Evolutionary conservation across 192 early-diverging fungal species (phyloP).

Genomic region (Chytriomyces hyalinus): DNA sequence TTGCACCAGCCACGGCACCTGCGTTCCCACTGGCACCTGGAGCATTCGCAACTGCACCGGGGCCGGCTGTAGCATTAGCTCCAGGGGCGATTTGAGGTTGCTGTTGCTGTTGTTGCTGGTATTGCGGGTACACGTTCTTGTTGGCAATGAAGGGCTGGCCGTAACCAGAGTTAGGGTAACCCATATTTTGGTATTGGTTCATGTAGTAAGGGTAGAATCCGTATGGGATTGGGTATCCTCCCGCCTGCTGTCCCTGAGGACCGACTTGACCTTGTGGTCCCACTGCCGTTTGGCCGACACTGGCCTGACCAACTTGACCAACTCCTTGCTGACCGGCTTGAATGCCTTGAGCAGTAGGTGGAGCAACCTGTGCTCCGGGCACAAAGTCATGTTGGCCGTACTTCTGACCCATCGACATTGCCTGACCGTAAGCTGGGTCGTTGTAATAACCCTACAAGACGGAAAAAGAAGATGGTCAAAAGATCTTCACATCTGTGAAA

Average conservation of each 20-base stretch:
- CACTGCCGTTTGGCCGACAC: constrained; percentile 40
- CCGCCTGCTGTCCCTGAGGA: constrained; percentile 59
- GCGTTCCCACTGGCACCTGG: not conserved
- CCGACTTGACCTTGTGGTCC: constrained; percentile 55
- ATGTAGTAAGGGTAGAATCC: constrained; percentile 81
- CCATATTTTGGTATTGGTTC: constrained; percentile 70
- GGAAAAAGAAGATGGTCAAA: not conserved
- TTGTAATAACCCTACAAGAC: constrained; percentile 36
- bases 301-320: constrained; percentile 34
- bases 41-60: not conserved
- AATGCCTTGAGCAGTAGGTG: constrained; percentile 8
- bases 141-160: constrained; percentile 86
- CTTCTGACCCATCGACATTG: constrained; percentile 33
- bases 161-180: constrained; percentile 81
- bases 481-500: not conserved
- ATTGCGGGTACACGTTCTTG: constrained; percentile 90
- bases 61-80: not conserved
- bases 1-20: not conserved
- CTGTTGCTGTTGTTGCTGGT: constrained; percentile 40
- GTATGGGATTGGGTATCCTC: constrained; percentile 71
- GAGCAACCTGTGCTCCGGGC: constrained; percentile 4
- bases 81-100: not conserved
- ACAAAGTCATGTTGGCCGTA: constrained; percentile 32
- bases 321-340: constrained; percentile 39
- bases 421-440: constrained; percentile 39